Base-by-base conservation (phyloP, 352 stramenopile species). In the Phytopythium montanum region DNA sequence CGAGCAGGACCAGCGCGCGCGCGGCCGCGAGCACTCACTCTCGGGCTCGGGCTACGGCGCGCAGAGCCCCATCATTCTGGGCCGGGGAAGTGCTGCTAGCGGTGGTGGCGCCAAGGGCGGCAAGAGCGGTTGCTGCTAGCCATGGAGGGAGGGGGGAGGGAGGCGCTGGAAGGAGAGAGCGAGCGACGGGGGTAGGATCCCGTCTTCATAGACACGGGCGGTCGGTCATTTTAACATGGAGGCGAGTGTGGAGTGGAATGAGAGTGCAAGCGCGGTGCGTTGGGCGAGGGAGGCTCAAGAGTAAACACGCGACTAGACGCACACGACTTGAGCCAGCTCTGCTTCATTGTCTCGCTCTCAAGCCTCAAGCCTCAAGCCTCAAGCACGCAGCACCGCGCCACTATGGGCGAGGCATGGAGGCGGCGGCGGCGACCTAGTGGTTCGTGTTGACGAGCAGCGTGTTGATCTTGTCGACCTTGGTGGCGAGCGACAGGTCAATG, bases 381-480 rank as follows among this genome's bases (percentile, higher is more conserved):
- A n/a, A n/a, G n/a, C n/a, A n/a, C 33, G 33, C 33, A 34, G 45
- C 45, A 25, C 28, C 45, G 21, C 45, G 45, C 45, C 45, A 52
- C 34, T 44, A 34, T 9, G 3, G 10, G 45, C n/a, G 33, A 38
- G 33, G 33, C 9, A 14, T 8, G 33, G 29, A 34, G 29, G 33
- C 45, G 25, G n/a, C 9, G 33, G 29, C 4, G 29, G 33, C 45
- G 25, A 10, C 33, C 61, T 69, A 63, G 38, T 85, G 74, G 69
- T 72, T 86, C 57, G 77, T 76, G 71, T 82, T 89, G 33, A 79
- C 76, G 64, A 92, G 72, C 73, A 92, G 80, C 69, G 72, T 87
- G 75, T 95, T 87, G 73, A 96, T 94, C 82, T 97, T 96, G 68
- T 98, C 94, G 76, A 99, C 98, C 79, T 96, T 95, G 63, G 86